Percentiles rank a stretch among this genome's conserved stretches.
These are phyloP conservation scores for Daldinia concentrica DNA, from an alignment of 495 filamentous ascomycete species.

Conservation along the genomic window DNA sequence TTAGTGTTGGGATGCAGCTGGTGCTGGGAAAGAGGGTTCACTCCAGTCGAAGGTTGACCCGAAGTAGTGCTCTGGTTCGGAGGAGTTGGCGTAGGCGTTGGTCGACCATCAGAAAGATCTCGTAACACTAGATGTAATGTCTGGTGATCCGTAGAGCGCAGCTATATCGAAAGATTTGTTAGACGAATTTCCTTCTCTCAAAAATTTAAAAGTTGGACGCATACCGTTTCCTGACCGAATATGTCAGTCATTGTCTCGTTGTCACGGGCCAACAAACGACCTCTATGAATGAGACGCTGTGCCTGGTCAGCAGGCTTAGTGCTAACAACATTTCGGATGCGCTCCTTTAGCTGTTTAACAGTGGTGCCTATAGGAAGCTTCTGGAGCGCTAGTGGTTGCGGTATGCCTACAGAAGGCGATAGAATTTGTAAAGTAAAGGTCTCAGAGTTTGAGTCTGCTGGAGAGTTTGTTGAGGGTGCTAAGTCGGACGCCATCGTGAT, in stretches of 20 bases:
- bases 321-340: slow-evolving; percentile 64
- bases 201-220: slow-evolving; percentile 36
- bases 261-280: slow-evolving; percentile 65
- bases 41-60: slow-evolving; percentile 3
- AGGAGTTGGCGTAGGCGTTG: slow-evolving; percentile 42
- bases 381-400: slow-evolving; percentile 62
- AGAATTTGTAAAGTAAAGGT: slow-evolving; percentile 68
- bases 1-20: slow-evolving; percentile 23
- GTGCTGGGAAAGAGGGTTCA: slow-evolving; percentile 26
- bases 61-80: slow-evolving; percentile 33
- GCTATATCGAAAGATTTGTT: slow-evolving; percentile 46
- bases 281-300: slow-evolving; percentile 74
- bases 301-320: slow-evolving; percentile 62
- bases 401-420: slow-evolving; percentile 68
- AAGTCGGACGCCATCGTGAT: slow-evolving; percentile 42
- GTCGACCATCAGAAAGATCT: slow-evolving; percentile 46
- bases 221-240: slow-evolving; percentile 65
- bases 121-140: slow-evolving; percentile 73
- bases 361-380: slow-evolving; percentile 64
- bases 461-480: slow-evolving; percentile 22
- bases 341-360: slow-evolving; percentile 67
- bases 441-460: slow-evolving; percentile 23
- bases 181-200: background rate
- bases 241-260: slow-evolving; percentile 64
- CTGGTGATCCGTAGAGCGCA: slow-evolving; percentile 56